Conservation (phyloP, 2,329 filamentous ascomycete genomes). For the Fusarium sp. region DNA sequence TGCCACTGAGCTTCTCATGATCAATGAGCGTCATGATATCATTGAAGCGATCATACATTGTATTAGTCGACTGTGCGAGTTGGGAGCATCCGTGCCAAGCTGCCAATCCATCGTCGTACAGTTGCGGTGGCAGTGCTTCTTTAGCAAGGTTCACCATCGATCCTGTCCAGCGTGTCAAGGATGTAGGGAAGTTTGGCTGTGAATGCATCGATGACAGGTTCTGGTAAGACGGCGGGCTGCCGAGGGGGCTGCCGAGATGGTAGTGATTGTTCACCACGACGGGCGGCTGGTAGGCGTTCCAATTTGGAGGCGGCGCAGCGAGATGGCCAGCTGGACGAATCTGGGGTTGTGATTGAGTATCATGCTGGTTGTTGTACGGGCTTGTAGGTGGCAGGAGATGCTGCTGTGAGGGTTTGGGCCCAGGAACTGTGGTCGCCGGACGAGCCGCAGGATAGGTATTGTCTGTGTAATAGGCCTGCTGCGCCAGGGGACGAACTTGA, state of each 20-base stretch:
- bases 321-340: conserved; percentile 45
- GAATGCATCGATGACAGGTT: conserved; percentile 10
- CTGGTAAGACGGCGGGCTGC: conserved; percentile 15
- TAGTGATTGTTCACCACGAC: conserved; percentile 68
- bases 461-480: background rate
- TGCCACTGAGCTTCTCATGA: conserved; percentile 65
- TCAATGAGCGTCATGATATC: conserved; percentile 80
- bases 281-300: conserved; percentile 53
- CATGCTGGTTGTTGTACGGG: conserved; percentile 42
- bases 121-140: conserved; percentile 55
- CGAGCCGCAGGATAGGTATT: background rate
- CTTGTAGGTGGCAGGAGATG: conserved; percentile 24
- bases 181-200: conserved; percentile 30
- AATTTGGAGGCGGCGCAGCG: conserved; percentile 38
- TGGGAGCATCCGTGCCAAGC: conserved; percentile 58
- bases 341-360: conserved; percentile 43
- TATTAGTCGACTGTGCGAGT: conserved; percentile 60
- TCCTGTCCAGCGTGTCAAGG: conserved; percentile 54
- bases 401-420: conserved; percentile 21
- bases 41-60: conserved; percentile 73
- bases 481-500: conserved; percentile 3
- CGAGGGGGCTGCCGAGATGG: conserved; percentile 56
- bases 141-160: conserved; percentile 60
- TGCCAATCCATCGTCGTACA: conserved; percentile 60
- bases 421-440: background rate